A percentile compares a stretch with the other conserved stretches of the same genome.
phyloP scores from a whole-genome alignment of 805 yeast genomes.

The Komagataella mondaviorum region DNA sequence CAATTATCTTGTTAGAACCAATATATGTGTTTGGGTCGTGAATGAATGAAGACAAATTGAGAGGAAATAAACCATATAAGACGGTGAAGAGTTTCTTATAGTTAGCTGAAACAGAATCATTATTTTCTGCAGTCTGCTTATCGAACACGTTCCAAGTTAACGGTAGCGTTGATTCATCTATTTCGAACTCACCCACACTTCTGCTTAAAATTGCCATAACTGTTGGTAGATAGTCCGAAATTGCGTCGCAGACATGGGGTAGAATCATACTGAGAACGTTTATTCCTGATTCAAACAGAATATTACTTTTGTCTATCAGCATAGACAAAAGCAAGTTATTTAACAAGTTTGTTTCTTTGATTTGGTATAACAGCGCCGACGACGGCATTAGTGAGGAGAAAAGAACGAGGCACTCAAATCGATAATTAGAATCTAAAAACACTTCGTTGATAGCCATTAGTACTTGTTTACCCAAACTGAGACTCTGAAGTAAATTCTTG shows the following conservation, averaged over 20 bases:
- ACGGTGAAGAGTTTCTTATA: slow-evolving; percentile 27
- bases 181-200: background rate
- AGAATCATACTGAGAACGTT: slow-evolving; percentile 20
- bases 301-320: slow-evolving; percentile 26
- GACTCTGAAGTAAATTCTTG: slow-evolving; percentile 23
- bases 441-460: slow-evolving; percentile 22
- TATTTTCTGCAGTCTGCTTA: slow-evolving; percentile 4
- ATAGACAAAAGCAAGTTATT: slow-evolving; percentile 21
- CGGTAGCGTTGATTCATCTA: background rate
- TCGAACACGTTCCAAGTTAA: slow-evolving; percentile 12
- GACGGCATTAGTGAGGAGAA: slow-evolving; percentile 19
- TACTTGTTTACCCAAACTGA: slow-evolving; percentile 25
- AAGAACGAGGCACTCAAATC: slow-evolving; percentile 25
- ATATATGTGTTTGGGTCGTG: slow-evolving; percentile 26
- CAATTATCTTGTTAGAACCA: slow-evolving; percentile 3
- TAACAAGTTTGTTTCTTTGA: slow-evolving; percentile 22
- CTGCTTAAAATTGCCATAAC: background rate
- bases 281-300: slow-evolving; percentile 21
- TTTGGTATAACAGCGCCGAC: slow-evolving; percentile 10
- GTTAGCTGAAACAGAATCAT: slow-evolving; percentile 10
- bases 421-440: slow-evolving; percentile 17
- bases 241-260: slow-evolving; percentile 5
- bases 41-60: slow-evolving; percentile 28
- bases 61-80: slow-evolving; percentile 46
- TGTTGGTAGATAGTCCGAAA: background rate